Evolutionary conservation across 306 rosid genomes (phyloP).

Genomic region (Vigna radiata): DNA sequence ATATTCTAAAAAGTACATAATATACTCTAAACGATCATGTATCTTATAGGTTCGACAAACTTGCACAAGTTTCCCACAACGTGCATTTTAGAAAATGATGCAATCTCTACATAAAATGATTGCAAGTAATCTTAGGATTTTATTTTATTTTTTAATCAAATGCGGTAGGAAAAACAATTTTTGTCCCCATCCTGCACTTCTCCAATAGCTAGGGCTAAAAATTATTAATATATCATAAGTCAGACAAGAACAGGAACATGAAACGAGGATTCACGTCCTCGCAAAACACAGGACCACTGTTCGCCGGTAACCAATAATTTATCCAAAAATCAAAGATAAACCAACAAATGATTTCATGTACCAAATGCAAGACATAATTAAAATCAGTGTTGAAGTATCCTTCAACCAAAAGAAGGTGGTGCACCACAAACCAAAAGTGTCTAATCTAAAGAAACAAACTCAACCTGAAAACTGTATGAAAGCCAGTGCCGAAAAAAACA

Average conservation of each 20-base stretch:
- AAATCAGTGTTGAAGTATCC: constrained; percentile 33
- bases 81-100: neutral
- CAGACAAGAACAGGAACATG: neutral
- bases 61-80: too few species aligned
- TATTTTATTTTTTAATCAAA: too few species aligned
- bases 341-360: constrained; percentile 29
- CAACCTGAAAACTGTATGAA: constrained; percentile 47
- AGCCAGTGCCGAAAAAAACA: constrained; percentile 48
- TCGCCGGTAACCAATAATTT: neutral
- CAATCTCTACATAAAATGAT: neutral
- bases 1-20: too few species aligned
- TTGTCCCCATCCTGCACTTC: neutral
- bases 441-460: constrained; percentile 50
- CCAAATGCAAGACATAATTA: constrained; percentile 38
- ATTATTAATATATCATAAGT: neutral
- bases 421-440: constrained; percentile 34
- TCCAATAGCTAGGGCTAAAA: neutral
- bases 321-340: neutral
- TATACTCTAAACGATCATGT: too few species aligned
- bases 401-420: constrained; percentile 25
- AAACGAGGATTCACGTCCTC: neutral
- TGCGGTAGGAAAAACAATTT: neutral
- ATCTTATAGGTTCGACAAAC: too few species aligned
- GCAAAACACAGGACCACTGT: neutral
- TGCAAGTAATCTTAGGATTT: too few species aligned